Evolutionary conservation across 2,329 filamentous ascomycete species (phyloP), one percentile per base, ranked within the genome.

Genomic region (Drechslerella coelobrocha): DNA sequence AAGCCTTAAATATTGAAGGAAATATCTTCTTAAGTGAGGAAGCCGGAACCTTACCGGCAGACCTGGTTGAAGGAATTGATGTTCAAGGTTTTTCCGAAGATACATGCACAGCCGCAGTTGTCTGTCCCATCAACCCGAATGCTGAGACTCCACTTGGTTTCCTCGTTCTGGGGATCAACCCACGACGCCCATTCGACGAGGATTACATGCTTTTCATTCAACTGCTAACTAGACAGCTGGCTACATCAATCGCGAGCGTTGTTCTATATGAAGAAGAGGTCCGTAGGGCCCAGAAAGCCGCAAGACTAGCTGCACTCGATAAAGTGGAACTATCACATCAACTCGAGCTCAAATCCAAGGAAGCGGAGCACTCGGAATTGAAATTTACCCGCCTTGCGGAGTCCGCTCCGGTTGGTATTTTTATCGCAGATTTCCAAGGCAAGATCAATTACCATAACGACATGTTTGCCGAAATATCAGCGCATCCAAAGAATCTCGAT

Each of bases 201-300:
- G 90, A 93, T 73, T 94, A 93, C 76, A 85, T 86, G 72, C 81
- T 93, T 0, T 94, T 93, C 75, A 83, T 93, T 37, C 87, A 89
- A 74, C 76, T 68, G 59, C 27, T 76, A 62, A 73, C 59, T 61
- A 52, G 68, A 23, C 81, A 85, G 27, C 81, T 93, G 7, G 89
- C 88, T 7, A 93, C 90, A 0, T 91, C 89, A 0, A 83, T 93
- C 77, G 90, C 90, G 0, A 92, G 89, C 0, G 90, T 92, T 0
- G 89, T 92, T 0, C 79, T 94, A 1, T 92, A 92, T 65, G 90
- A 93, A 77, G 90, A 93, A 74, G 90, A 94, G 77, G 92, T 93
- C 73, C 85, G 84, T 66, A 84, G 89, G 69, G 88, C 89, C 0
- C 87, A 91, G 78, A 84, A 83, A 74, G 90, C 89, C 1, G 90